These are phyloP conservation scores for Xylariaceae sp. DNA, from an alignment of 2,329 filamentous ascomycete genomes.

Conservation along the genomic window DNA sequence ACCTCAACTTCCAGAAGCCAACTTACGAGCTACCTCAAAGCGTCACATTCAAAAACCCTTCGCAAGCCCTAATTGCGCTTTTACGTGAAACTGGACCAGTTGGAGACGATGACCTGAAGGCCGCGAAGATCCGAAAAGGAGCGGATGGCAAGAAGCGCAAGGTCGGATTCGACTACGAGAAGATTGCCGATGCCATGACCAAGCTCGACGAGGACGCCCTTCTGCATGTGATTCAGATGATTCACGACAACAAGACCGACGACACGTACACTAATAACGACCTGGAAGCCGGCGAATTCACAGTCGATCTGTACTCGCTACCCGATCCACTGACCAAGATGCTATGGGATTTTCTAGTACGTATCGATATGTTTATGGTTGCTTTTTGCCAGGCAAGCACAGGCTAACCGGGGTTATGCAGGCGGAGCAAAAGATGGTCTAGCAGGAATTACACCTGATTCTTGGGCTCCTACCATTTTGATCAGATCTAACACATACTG, in stretches of 20 bases:
- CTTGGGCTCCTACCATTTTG: too few species aligned
- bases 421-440: slow-evolving; percentile 26
- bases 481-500: neutral
- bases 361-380: neutral
- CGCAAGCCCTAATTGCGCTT: slow-evolving; percentile 72
- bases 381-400: neutral
- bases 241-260: slow-evolving; percentile 92
- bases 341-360: slow-evolving; percentile 82
- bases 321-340: slow-evolving; percentile 85
- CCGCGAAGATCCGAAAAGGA: slow-evolving; percentile 53
- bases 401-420: slow-evolving; percentile 11
- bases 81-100: slow-evolving; percentile 82
- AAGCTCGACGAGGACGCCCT: slow-evolving; percentile 91
- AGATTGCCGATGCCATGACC: slow-evolving; percentile 86
- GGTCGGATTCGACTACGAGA: slow-evolving; percentile 80
- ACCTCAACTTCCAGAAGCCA: slow-evolving; percentile 82
- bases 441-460: neutral
- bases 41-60: slow-evolving; percentile 89
- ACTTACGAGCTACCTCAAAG: slow-evolving; percentile 79
- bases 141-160: slow-evolving; percentile 73
- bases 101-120: slow-evolving; percentile 64
- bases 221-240: slow-evolving; percentile 92
- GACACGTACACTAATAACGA: slow-evolving; percentile 98
- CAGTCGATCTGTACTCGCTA: slow-evolving; percentile 96
- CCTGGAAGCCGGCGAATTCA: slow-evolving; percentile 95